Evolutionary conservation across 129 eudicot genomes (phyloP), one percentile per base, ranked within the genome.

Genomic region (Centella asiatica): DNA sequence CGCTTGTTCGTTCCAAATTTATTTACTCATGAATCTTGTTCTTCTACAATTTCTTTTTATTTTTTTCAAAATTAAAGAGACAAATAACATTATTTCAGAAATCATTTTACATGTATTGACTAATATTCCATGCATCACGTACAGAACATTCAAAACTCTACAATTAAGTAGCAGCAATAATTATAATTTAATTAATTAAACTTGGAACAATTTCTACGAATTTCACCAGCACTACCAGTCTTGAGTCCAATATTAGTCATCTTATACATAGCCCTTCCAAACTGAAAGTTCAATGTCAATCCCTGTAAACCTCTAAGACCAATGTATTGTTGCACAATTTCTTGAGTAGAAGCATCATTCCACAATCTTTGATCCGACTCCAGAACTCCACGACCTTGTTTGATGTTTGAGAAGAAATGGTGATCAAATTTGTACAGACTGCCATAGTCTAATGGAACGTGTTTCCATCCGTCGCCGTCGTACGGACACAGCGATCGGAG

Each of bases 211-310:
- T 82, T 77, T 39, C 56, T 76, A 26, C 97, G 81, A 69, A 90
- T 85, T 66, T 90, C 90, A 1, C 95, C 95, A 39, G 59, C 52
- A 20, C 24, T 74, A 19, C 94, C 86, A 0, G 86, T 84, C 74
- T 81, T 78, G 39, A 86, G 83, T 36, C 60, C 86, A 58, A 74
- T 44, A 27, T 82, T 78, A 31, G 94, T 85, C 90, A 90, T 72
- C 83, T 84, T 90, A 45, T 86, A 83, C 95, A 90, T 81, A 23
- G 95, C 81, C 61, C 65, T 73, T 28, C 87, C 89, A 62, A 90
- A 90, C 60, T 86, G 85, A 0, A 27, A 64, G 11, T 73, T 69
- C 33, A 90, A 86, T 37, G 72, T 73, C 32, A 70, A 53, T 19
- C 81, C 80, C 48, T 44, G 31, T 72, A 69, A 59, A 2, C 85